Evolutionary conservation across 2,329 filamentous ascomycete genomes (phyloP).

Genomic region (Didymosphaeria variabile): DNA sequence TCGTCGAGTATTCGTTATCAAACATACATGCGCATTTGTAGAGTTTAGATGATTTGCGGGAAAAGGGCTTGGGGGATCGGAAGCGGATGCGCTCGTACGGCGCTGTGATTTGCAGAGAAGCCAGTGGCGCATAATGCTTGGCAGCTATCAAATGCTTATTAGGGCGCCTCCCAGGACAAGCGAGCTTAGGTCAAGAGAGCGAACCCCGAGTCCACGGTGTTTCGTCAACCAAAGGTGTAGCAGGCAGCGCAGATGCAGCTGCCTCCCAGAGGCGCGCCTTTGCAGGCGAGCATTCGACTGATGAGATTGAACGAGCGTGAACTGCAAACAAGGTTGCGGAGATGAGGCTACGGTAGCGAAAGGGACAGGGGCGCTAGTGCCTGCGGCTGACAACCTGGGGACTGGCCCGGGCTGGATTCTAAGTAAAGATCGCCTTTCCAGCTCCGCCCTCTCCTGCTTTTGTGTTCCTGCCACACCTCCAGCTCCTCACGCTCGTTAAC

Average conservation of each 20-base stretch:
- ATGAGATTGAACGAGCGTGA: background rate
- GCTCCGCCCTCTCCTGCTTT: slow-evolving; percentile 12
- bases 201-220: background rate
- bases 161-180: background rate
- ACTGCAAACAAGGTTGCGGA: background rate
- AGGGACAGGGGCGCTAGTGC: slow-evolving; percentile 2
- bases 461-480: slow-evolving; percentile 6
- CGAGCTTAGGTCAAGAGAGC: background rate
- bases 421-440: slow-evolving; percentile 15
- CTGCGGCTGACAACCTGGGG: slow-evolving; percentile 15
- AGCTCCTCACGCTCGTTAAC: slow-evolving; percentile 10
- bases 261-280: background rate
- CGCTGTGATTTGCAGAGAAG: background rate
- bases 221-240: background rate
- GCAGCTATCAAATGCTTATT: slow-evolving; percentile 6
- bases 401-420: background rate
- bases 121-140: slow-evolving; percentile 1
- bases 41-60: background rate
- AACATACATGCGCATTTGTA: background rate
- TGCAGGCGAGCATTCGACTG: background rate
- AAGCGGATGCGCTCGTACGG: background rate
- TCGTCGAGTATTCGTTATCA: background rate
- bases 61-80: background rate
- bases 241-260: background rate
- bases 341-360: slow-evolving; percentile 9